phyloP scores from a whole-genome alignment of 1,139 yeast genomes.

The Blastobotrys capitulatus region DNA sequence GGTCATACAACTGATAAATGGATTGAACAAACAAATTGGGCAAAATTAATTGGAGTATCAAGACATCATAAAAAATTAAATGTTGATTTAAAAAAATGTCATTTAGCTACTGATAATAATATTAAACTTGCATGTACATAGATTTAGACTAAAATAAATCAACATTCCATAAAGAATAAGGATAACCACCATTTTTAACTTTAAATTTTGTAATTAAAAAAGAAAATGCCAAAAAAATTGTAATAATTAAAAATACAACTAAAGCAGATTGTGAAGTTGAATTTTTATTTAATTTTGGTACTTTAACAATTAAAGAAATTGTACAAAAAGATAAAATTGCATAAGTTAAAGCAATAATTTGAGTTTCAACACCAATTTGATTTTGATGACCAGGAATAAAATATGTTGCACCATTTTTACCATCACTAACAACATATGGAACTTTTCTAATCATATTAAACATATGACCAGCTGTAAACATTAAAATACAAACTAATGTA shows the following conservation, averaged over 20 bases:
- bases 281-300: constrained; percentile 43
- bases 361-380: constrained; percentile 62
- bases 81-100: constrained; percentile 7
- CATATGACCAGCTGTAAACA: constrained; percentile 90
- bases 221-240: constrained; percentile 46
- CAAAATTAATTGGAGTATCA: constrained; percentile 6
- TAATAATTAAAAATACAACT: constrained; percentile 36
- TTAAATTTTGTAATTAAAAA: constrained; percentile 47
- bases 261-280: constrained; percentile 41
- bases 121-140: neutral
- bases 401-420: constrained; percentile 54
- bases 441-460: constrained; percentile 77
- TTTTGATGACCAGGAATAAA: constrained; percentile 63
- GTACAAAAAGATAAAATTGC: constrained; percentile 37
- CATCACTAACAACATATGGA: constrained; percentile 58
- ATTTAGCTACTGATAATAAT: neutral
- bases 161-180: constrained; percentile 38
- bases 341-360: constrained; percentile 39
- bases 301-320: constrained; percentile 45
- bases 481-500: constrained; percentile 54
- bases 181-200: constrained; percentile 54
- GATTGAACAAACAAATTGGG: constrained; percentile 10
- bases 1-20: constrained; percentile 9
- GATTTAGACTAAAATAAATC: neutral
- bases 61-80: neutral